These are phyloP conservation scores for Phytophthora parvispora DNA, from an alignment of 352 stramenopile species.

Conservation along the genomic window DNA sequence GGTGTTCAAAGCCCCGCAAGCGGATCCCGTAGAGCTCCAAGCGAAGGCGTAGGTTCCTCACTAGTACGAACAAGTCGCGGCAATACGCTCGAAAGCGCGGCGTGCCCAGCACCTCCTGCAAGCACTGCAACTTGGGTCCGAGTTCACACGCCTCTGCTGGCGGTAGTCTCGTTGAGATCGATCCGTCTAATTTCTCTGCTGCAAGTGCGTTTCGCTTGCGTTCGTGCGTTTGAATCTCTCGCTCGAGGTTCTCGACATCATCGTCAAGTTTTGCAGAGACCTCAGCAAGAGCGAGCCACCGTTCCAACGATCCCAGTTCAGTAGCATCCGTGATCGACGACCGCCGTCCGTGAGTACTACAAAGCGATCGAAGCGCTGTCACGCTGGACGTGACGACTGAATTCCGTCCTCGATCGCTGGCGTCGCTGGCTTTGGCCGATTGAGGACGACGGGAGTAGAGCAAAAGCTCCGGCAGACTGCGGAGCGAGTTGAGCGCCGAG, in stretches of 20 bases:
- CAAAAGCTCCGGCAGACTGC: conserved; percentile 22
- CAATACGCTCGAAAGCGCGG: conserved; percentile 53
- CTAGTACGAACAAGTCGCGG: conserved; percentile 48
- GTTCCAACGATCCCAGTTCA: conserved; percentile 20
- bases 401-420: conserved; percentile 4
- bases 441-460: conserved; percentile 28
- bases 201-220: conserved; percentile 15
- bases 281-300: conserved; percentile 32
- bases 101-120: conserved; percentile 63
- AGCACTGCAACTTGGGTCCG: conserved; percentile 52
- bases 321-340: conserved; percentile 14
- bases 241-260: conserved; percentile 23
- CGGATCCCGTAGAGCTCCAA: conserved; percentile 45
- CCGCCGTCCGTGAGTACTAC: conserved; percentile 6
- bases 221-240: conserved; percentile 32
- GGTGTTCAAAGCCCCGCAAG: conserved; percentile 21
- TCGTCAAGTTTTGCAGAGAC: conserved; percentile 22
- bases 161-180: conserved; percentile 16
- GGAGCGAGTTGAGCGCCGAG: conserved; percentile 32
- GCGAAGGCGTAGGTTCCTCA: conserved; percentile 40
- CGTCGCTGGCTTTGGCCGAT: conserved; percentile 12
- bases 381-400: conserved; percentile 26
- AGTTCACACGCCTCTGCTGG: conserved; percentile 36
- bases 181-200: background rate
- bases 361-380: conserved; percentile 30